Evolutionary conservation across 192 early-diverging fungal species (phyloP), one percentile per base, ranked within the genome.

Genomic region (Gigaspora rosea): DNA sequence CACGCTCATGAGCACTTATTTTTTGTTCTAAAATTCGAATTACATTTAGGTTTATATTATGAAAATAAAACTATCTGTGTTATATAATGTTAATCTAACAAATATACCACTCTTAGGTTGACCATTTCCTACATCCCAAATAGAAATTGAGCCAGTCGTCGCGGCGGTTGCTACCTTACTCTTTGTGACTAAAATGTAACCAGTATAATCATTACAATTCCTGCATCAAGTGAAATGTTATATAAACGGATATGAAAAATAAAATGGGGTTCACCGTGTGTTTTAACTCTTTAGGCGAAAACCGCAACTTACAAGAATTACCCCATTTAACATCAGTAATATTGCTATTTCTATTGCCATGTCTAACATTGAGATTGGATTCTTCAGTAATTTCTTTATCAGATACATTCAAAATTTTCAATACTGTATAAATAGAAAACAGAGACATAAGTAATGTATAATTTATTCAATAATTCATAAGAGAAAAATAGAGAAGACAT

Each of bases 281-380:
- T 54, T 1, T 8, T 32, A 22, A 12, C 77, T 79, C 73, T 77
- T 49, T 73, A 65, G 11, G 58, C 41, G 41, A 41, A 41, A 41
- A 41, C 41, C 41, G 77, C 27, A 78, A 79, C 72, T 78, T 74
- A 89, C 87, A 80, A 20, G 78, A 64, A 72, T 87, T 88, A n/a
- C 90, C 92, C 94, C 94, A 95, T 71, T 92, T 92, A 18, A 93
- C 92, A 80, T 95, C 94, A 56, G 15, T 18, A 18, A 56, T 41
- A 64, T 87, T 93, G 63, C 85, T 88, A 75, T 84, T 83, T 66
- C 85, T 77, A 71, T 82, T 89, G 22, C 80, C 66, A 62, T 87
- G 83, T 41, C 85, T 83, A 8, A 86, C 90, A 7, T 91, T 85
- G n/a, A 95, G 78, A 78, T 94, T 93, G 51, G 90, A 61, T 32